A percentile compares a stretch with the other conserved stretches of the same genome.
Evolutionary conservation across 2,329 filamentous ascomycete genomes (phyloP).

Genomic region (Cordyceps tenuipes): DNA sequence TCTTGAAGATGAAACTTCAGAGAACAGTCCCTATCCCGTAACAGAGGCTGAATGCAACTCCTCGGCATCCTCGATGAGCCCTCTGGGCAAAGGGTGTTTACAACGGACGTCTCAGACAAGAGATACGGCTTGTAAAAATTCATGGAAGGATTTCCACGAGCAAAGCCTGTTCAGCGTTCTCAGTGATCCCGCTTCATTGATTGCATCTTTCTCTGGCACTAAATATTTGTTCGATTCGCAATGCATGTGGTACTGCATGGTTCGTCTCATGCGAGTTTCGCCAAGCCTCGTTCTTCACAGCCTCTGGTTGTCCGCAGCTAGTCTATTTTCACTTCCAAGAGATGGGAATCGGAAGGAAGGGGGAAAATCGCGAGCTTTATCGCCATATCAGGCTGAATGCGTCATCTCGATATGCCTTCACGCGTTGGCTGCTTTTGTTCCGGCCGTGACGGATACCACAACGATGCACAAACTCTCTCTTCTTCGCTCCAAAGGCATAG

Average conservation of each 20-base stretch:
- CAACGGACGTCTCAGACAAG: background rate
- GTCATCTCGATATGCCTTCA: constrained; percentile 55
- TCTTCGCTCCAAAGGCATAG: constrained; percentile 46
- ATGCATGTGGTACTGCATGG: constrained; percentile 54
- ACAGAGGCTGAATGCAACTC: constrained; percentile 12
- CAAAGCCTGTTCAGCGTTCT: constrained; percentile 58
- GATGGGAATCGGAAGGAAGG: constrained; percentile 8
- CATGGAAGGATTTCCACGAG: constrained; percentile 55
- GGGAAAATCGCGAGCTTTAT: background rate
- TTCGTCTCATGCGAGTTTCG: constrained; percentile 48
- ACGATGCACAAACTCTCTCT: constrained; percentile 52
- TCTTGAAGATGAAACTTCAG: constrained; percentile 45
- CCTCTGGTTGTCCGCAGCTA: constrained; percentile 53
- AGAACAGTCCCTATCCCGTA: constrained; percentile 39
- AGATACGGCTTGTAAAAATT: constrained; percentile 19
- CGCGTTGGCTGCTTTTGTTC: constrained; percentile 51
- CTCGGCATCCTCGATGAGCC: constrained; percentile 2
- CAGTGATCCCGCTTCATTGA: constrained; percentile 45
- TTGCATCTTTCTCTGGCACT: constrained; percentile 48
- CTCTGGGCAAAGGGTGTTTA: constrained; percentile 10
- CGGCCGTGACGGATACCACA: constrained; percentile 38
- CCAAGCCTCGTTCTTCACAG: constrained; percentile 54
- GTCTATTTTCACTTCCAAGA: constrained; percentile 48
- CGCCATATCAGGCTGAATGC: constrained; percentile 40
- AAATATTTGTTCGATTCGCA: constrained; percentile 50